phyloP scores from a whole-genome alignment of 2,329 filamentous ascomycete genomes.

The Truncatella angustata region DNA sequence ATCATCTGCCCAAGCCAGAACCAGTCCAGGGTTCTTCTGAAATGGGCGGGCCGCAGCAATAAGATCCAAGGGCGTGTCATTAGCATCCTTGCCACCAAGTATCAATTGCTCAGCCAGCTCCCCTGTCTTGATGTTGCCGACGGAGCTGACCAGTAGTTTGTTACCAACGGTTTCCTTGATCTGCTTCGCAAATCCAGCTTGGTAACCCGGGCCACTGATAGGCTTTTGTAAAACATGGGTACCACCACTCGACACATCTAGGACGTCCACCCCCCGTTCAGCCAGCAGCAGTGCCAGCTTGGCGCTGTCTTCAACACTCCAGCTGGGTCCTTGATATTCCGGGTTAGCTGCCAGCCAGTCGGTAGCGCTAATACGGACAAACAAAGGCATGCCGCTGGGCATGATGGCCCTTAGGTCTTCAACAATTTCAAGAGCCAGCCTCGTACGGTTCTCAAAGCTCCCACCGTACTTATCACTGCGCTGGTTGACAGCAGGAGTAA shows the following conservation, averaged over 20 bases:
- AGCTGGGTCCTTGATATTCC: no score
- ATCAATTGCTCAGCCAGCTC: slow-evolving; percentile 44
- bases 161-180: slow-evolving; percentile 67
- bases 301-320: slow-evolving; percentile 61
- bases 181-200: slow-evolving; percentile 61
- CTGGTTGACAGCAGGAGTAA: slow-evolving; percentile 68
- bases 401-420: slow-evolving; percentile 61
- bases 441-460: slow-evolving; percentile 67
- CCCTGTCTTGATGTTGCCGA: slow-evolving; percentile 46
- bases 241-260: slow-evolving; percentile 67
- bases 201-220: slow-evolving; percentile 59
- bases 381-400: slow-evolving; percentile 62
- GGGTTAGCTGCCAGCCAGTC: slow-evolving; percentile 57
- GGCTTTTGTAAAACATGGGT: slow-evolving; percentile 46
- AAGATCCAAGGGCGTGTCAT: slow-evolving; percentile 44
- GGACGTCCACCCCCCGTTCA: slow-evolving; percentile 63
- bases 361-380: slow-evolving; percentile 64
- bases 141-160: slow-evolving; percentile 52
- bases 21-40: slow-evolving; percentile 58
- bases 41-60: slow-evolving; percentile 51
- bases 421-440: slow-evolving; percentile 66
- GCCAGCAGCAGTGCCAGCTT: slow-evolving; percentile 59
- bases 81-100: no score
- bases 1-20: slow-evolving; percentile 55
- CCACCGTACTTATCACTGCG: slow-evolving; percentile 68